phyloP scores from a whole-genome alignment of 2,329 filamentous ascomycete genomes.

The Ascosphaera acerosa region DNA sequence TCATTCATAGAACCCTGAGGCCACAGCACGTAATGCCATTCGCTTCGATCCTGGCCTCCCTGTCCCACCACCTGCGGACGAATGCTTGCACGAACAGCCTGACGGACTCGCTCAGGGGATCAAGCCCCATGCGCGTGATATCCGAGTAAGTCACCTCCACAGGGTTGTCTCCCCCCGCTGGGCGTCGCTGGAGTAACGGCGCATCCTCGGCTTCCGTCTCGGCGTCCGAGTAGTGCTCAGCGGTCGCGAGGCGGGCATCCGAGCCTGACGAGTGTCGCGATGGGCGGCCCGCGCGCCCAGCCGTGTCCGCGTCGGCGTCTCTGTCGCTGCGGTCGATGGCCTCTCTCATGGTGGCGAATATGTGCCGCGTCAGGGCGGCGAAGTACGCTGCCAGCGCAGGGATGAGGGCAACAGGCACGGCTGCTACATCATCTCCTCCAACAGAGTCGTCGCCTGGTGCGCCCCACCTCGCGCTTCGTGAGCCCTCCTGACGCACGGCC shows the following conservation, averaged over 20 bases:
- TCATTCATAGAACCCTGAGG: slow-evolving; percentile 21
- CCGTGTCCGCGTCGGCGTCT: slow-evolving; percentile 7
- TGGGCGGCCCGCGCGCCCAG: slow-evolving; percentile 2
- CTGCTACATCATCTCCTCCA: too few relatives aligned
- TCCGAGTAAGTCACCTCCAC: slow-evolving; percentile 19
- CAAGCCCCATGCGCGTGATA: slow-evolving; percentile 24
- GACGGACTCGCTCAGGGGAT: slow-evolving; percentile 24
- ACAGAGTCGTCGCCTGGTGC: too few relatives aligned
- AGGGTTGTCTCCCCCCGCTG: slow-evolving; percentile 6
- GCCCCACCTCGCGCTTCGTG: too few relatives aligned
- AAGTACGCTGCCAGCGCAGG: slow-evolving; percentile 26
- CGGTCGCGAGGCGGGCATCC: not conserved
- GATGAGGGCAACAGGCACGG: too few relatives aligned
- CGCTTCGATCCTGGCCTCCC: slow-evolving; percentile 18
- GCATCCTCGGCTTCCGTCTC: not conserved
- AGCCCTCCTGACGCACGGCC: too few relatives aligned
- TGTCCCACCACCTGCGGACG: slow-evolving; percentile 21
- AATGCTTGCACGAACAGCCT: slow-evolving; percentile 22
- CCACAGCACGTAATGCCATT: slow-evolving; percentile 23
- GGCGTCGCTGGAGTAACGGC: slow-evolving; percentile 2
- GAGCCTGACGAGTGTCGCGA: not conserved
- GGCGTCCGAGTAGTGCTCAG: not conserved
- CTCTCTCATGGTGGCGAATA: slow-evolving; percentile 20
- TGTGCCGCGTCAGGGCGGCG: slow-evolving; percentile 21
- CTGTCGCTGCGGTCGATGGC: slow-evolving; percentile 17